Percentiles rank a stretch among this genome's conserved stretches.
These are phyloP conservation scores for Metschnikowia henanensis DNA, from an alignment of 805 yeast genomes.

Conservation along the genomic window DNA sequence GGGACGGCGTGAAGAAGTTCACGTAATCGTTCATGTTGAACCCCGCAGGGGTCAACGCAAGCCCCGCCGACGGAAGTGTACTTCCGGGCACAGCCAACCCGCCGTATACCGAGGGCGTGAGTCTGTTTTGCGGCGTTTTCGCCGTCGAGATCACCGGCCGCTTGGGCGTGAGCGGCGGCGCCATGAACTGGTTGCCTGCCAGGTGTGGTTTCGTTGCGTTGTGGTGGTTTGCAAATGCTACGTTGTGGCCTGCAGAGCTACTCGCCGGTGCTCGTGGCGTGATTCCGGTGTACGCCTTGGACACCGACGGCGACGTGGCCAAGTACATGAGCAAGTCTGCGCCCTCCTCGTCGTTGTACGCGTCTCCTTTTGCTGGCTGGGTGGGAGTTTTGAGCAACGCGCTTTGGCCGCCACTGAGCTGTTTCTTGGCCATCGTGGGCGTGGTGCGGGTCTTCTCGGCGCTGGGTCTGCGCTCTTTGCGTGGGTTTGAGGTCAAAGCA, in stretches of 20 bases:
- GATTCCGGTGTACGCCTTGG: constrained; percentile 33
- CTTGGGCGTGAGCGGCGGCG: constrained; percentile 46
- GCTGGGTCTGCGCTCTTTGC: constrained; percentile 4
- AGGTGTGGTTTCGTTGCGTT: constrained; percentile 11
- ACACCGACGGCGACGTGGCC: constrained; percentile 82
- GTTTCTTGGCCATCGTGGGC: constrained; percentile 29
- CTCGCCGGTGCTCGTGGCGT: constrained; percentile 29
- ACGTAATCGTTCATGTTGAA: constrained; percentile 85
- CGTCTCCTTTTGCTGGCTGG: constrained; percentile 25
- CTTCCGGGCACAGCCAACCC: constrained; percentile 25
- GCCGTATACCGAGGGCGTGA: constrained; percentile 40
- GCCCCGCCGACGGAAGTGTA: constrained; percentile 40
- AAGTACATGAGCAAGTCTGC: constrained; percentile 79
- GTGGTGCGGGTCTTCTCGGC: constrained; percentile 23
- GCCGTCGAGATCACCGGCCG: constrained; percentile 26
- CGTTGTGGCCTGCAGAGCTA: constrained; percentile 1
- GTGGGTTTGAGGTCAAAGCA: constrained; percentile 18
- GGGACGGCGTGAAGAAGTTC: constrained; percentile 75
- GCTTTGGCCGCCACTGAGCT: constrained; percentile 14
- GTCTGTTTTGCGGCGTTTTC: constrained; percentile 42
- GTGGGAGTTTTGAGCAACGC: constrained; percentile 37
- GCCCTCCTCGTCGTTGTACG: constrained; percentile 56
- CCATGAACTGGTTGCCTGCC: constrained; percentile 26
- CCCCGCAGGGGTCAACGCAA: constrained; percentile 57
- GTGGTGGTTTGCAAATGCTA: constrained; percentile 4